Percentiles rank a stretch among this genome's conserved stretches.
phyloP scores from a whole-genome alignment of 2,329 filamentous ascomycete genomes.

The Daldinia sp. region DNA sequence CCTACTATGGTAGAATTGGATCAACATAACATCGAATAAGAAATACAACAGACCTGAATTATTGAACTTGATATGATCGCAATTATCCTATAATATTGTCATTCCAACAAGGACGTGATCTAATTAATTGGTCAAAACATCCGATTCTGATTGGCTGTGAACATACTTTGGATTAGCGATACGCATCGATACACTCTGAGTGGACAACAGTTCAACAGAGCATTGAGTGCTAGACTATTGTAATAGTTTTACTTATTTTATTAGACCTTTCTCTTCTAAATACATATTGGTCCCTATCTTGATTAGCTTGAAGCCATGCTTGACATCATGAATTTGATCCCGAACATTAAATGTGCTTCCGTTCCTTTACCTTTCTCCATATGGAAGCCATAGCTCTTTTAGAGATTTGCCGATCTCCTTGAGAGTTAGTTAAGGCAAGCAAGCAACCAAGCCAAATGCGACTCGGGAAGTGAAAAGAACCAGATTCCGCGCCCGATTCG shows the following conservation, averaged over 20 bases:
- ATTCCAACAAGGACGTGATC: too few species aligned
- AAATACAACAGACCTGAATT: too few species aligned
- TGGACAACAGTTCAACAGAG: not conserved
- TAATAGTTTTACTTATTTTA: not conserved
- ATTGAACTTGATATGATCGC: too few species aligned
- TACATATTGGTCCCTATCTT: not conserved
- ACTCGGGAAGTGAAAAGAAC: slow-evolving; percentile 1
- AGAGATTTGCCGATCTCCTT: not conserved
- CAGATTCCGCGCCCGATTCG: slow-evolving; percentile 25
- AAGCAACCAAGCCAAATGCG: slow-evolving; percentile 14
- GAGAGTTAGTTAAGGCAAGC: not conserved
- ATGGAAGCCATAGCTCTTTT: not conserved
- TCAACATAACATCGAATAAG: too few species aligned
- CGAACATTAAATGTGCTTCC: not conserved
- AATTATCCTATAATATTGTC: too few species aligned
- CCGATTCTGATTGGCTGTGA: too few species aligned
- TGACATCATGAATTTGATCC: not conserved
- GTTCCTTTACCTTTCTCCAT: not conserved
- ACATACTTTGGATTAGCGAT: too few species aligned
- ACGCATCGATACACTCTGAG: not conserved
- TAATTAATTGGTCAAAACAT: too few species aligned
- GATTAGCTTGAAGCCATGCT: not conserved
- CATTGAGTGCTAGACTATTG: not conserved
- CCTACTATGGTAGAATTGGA: too few species aligned
- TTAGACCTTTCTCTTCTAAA: not conserved